Evolutionary conservation across 768 basidiomycete genomes (phyloP), one percentile per base, ranked within the genome.

Genomic region (Naematelia aurantialba): DNA sequence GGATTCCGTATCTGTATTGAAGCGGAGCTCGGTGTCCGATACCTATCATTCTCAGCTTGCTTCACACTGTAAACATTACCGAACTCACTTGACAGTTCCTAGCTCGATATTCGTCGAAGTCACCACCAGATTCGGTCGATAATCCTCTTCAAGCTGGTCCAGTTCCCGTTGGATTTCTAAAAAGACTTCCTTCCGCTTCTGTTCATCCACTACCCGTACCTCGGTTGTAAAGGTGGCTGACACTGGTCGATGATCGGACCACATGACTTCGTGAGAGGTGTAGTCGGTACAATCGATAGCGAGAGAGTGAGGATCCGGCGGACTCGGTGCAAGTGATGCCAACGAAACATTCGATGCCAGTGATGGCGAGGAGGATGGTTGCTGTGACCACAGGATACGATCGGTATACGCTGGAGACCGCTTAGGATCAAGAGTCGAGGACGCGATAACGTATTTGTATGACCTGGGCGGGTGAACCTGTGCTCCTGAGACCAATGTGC

Each of bases 351-450:
- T 45, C 3, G 58, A 24, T 4, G 57, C 14, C 4, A 51, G 25
- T n/a, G 54, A 34, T 5, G 58, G 50, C 13, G 49, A 22, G 31
- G 60, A 50, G 0, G 47, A 10, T 1, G 63, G 68, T 11, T 45
- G 50, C 22, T 50, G 42, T 8, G 34, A 39, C 56, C 61, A 75
- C 0, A 76, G 49, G 21, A 76, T 69, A 11, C 75, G 56, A 60
- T 76, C 75, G 17, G 75, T 76, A 53, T 73, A 76, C 21, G 73
- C 70, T 19, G 75, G 72, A 27, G 65, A 65, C 5, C 75, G 55
- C 24, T 60, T 52, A n/a, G 60, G 63, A 46, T 76, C 75, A 31
- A 70, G 65, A 0, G 59, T 62, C 1, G 66, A 60, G 45, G 59
- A 67, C 11, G 72, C 75, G 29, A 67, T 63, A 17, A 75, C 62